Percentiles rank a stretch among this genome's conserved stretches.
These are phyloP conservation scores for Boletellus ananas DNA, from an alignment of 768 basidiomycete genomes.

Conservation along the genomic window DNA sequence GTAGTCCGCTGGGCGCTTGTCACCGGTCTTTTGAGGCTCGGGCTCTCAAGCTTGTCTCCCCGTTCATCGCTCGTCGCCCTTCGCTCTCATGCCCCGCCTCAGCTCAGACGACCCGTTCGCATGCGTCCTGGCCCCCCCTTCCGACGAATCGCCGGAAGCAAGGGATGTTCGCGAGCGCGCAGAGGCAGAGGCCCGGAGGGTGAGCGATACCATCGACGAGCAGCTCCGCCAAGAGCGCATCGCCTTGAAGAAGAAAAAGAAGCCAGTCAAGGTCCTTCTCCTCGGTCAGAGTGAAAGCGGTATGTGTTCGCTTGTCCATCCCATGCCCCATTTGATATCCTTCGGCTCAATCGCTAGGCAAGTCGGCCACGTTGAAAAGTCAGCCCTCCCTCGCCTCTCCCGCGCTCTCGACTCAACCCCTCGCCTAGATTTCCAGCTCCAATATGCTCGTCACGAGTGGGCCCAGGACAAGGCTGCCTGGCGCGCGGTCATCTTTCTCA, in stretches of 20 bases:
- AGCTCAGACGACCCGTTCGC: conserved; percentile 62
- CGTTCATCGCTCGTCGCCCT: not conserved
- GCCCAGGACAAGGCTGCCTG: conserved; percentile 64
- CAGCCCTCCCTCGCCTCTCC: conserved; percentile 10
- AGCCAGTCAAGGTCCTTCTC: conserved; percentile 69
- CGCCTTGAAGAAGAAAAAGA: conserved; percentile 56
- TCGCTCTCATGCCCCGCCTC: conserved; percentile 22
- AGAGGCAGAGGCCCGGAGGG: conserved; percentile 59
- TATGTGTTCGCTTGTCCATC: conserved; percentile 9
- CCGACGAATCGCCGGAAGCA: conserved; percentile 57
- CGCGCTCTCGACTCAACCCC: not conserved
- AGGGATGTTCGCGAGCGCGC: conserved; percentile 51
- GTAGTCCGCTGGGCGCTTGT: too few species aligned
- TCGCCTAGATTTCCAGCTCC: conserved; percentile 63
- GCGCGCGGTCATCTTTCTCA: conserved; percentile 75
- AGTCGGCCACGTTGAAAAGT: conserved; percentile 81
- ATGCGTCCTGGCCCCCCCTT: conserved; percentile 56
- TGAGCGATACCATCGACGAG: conserved; percentile 76
- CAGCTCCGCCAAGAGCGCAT: conserved; percentile 59
- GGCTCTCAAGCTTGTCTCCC: not conserved
- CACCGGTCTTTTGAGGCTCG: too few species aligned
- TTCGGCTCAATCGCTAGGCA: conserved; percentile 34
- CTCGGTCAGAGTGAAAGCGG: conserved; percentile 76
- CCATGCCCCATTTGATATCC: not conserved
- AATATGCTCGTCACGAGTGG: conserved; percentile 70